Percentiles rank a stretch among this genome's conserved stretches.
These are phyloP conservation scores for Cucurbita ficifolia DNA, from an alignment of 306 rosid genomes.

Conservation along the genomic window DNA sequence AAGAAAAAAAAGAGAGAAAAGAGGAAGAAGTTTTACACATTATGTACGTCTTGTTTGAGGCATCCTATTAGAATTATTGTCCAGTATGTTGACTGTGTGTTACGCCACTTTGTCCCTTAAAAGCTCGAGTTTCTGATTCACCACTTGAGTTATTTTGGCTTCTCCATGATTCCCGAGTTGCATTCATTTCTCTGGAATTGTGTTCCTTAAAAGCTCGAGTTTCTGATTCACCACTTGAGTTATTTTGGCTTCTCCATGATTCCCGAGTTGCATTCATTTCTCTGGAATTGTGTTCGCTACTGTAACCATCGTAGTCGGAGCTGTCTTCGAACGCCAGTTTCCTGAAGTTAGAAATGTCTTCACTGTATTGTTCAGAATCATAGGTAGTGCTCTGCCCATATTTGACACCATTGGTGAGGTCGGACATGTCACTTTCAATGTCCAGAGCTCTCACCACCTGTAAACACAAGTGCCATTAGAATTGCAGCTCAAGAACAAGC, in stretches of 20 bases:
- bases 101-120: conserved; percentile 2
- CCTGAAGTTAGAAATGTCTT: conserved; percentile 46
- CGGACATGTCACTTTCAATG: conserved; percentile 37
- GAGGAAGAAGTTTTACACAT: background rate
- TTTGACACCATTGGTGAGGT: conserved; percentile 78
- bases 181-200: conserved; percentile 26
- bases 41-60: background rate
- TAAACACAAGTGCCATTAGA: conserved; percentile 3
- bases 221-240: conserved; percentile 38
- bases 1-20: background rate
- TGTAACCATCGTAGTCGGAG: conserved; percentile 28
- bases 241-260: conserved; percentile 7
- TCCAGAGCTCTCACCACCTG: conserved; percentile 85
- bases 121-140: conserved; percentile 38
- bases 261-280: conserved; percentile 24
- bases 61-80: conserved; percentile 9
- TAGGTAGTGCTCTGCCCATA: conserved; percentile 70
- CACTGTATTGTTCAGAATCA: conserved; percentile 53
- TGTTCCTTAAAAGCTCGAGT: conserved; percentile 31
- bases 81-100: conserved; percentile 1
- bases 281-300: conserved; percentile 25
- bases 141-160: conserved; percentile 16
- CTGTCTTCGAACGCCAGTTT: conserved; percentile 39
- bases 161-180: conserved; percentile 14
- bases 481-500: background rate